Conservation (phyloP, 2,329 filamentous ascomycete species). For the Ascomycota sp. region DNA sequence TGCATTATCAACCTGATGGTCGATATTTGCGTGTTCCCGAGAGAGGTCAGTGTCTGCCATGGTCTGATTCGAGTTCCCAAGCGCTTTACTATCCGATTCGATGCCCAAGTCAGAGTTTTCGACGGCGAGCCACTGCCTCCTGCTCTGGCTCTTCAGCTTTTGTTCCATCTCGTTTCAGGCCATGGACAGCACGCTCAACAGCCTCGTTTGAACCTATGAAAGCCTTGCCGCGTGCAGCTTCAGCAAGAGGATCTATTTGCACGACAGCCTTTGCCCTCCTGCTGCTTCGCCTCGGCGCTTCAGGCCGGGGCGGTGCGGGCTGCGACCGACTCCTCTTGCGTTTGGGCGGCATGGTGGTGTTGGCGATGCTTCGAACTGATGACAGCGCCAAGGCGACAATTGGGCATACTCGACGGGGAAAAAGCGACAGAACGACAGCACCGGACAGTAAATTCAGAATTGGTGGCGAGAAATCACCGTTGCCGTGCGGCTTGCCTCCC, state of each 20-base stretch:
- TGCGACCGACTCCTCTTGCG: slow-evolving; percentile 13
- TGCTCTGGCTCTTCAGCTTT: slow-evolving; percentile 20
- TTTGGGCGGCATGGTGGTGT: slow-evolving; percentile 15
- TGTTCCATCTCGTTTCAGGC: slow-evolving; percentile 29
- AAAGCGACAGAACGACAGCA: neutral
- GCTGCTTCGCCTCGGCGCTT: slow-evolving; percentile 9
- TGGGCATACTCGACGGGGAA: no score
- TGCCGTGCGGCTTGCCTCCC: no score
- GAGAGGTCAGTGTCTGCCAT: neutral
- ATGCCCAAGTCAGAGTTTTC: slow-evolving; percentile 16
- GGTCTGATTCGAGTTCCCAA: neutral
- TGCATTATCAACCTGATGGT: slow-evolving; percentile 1
- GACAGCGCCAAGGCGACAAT: neutral
- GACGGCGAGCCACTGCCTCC: slow-evolving; percentile 25
- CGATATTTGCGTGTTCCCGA: neutral
- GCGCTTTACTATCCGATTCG: neutral
- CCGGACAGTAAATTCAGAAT: neutral
- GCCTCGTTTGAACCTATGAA: slow-evolving; percentile 5
- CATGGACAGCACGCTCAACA: slow-evolving; percentile 20
- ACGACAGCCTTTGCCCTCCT: slow-evolving; percentile 4
- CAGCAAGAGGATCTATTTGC: neutral
- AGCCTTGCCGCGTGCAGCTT: neutral
- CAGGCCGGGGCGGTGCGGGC: slow-evolving; percentile 5
- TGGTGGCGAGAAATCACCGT: no score
- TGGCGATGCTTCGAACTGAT: neutral